These are phyloP conservation scores for Dothistroma pini DNA, from an alignment of 2,329 filamentous ascomycete species.

Conservation along the genomic window DNA sequence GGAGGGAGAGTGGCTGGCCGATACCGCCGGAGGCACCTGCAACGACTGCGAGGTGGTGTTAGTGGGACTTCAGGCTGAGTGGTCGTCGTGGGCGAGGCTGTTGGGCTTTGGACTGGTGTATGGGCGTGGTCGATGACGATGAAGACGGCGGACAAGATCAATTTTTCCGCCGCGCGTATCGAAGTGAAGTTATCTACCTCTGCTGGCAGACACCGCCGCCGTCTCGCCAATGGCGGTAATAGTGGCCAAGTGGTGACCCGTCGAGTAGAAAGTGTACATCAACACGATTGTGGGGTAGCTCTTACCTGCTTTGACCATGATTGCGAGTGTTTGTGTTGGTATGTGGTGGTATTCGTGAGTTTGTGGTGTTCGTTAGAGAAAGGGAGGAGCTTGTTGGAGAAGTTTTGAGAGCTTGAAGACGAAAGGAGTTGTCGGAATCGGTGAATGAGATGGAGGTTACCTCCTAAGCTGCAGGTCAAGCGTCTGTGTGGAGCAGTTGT, in stretches of 20 bases:
- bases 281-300: background rate
- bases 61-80: background rate
- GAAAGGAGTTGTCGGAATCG: background rate
- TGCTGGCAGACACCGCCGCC: background rate
- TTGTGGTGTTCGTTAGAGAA: background rate
- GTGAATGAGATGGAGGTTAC: background rate
- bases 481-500: background rate
- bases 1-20: conserved; percentile 96
- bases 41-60: conserved; percentile 54
- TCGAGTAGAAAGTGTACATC: conserved; percentile 9
- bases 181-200: background rate
- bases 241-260: conserved; percentile 5
- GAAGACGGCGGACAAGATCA: background rate
- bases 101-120: background rate
- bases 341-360: background rate
- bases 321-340: background rate
- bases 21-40: conserved; percentile 97
- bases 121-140: background rate
- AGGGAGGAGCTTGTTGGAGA: background rate
- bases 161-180: background rate
- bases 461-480: background rate
- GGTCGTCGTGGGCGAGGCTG: background rate
- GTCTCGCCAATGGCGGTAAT: conserved; percentile 6
- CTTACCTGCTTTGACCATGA: conserved; percentile 32
- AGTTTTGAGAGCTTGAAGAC: background rate